Evolutionary conservation across 2,329 filamentous ascomycete genomes (phyloP).

Genomic region (Pseudogymnoascus pannorum): DNA sequence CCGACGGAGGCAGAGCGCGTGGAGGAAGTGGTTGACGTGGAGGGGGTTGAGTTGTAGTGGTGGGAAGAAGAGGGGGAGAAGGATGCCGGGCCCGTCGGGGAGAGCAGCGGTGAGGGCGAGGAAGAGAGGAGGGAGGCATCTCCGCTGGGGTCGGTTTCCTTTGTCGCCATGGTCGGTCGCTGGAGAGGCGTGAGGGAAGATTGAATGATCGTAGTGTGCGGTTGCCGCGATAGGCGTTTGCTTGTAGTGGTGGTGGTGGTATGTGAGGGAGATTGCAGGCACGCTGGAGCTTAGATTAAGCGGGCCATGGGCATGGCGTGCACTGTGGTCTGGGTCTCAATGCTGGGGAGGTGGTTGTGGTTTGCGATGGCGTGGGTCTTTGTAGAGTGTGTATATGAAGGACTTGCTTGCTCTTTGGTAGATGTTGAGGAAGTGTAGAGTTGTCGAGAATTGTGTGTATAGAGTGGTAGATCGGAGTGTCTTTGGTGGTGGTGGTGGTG

Average conservation of each 20-base stretch:
- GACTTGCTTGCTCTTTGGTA: not conserved
- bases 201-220: not conserved
- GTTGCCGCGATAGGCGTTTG: too few relatives aligned
- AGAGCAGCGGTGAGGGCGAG: not conserved
- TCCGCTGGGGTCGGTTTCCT: not conserved
- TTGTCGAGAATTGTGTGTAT: not conserved
- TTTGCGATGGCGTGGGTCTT: not conserved
- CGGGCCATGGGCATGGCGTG: not conserved
- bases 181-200: not conserved
- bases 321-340: not conserved
- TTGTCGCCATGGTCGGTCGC: not conserved
- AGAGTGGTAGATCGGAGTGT: not conserved
- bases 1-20: conserved; percentile 42
- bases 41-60: conserved; percentile 58
- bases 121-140: not conserved
- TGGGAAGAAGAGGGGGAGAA: conserved; percentile 61
- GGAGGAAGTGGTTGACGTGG: conserved; percentile 49
- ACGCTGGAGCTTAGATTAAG: not conserved
- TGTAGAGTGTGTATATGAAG: not conserved
- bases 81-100: conserved; percentile 34
- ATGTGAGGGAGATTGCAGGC: not conserved
- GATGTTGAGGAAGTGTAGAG: not conserved
- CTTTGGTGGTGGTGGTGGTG: too few relatives aligned
- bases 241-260: not conserved
- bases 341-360: not conserved